Conservation (phyloP, 805 yeast genomes). For the Metschnikowia continentalis region DNA sequence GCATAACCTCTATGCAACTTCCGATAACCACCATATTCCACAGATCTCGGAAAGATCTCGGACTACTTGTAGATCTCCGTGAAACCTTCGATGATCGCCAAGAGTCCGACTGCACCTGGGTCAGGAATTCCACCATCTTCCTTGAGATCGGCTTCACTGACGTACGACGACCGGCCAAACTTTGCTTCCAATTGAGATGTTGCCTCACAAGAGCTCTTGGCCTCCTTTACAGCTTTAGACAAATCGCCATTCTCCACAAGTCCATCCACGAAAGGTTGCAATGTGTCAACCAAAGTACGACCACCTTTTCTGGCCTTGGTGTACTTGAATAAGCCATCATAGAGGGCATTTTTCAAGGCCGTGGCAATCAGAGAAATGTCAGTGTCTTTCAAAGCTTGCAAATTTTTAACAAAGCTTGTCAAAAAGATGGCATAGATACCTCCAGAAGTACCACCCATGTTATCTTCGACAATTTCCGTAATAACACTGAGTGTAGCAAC, state of each 20-base stretch:
- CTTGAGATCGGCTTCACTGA: constrained; percentile 55
- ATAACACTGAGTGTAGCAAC: constrained; percentile 61
- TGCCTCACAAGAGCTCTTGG: constrained; percentile 67
- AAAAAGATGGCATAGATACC: constrained; percentile 85
- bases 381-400: constrained; percentile 36
- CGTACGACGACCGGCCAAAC: constrained; percentile 93
- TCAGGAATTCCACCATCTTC: constrained; percentile 78
- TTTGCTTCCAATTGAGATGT: constrained; percentile 76
- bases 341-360: constrained; percentile 56
- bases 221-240: constrained; percentile 60
- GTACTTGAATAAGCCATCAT: constrained; percentile 70
- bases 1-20: neutral
- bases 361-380: constrained; percentile 35
- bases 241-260: constrained; percentile 51
- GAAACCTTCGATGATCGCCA: constrained; percentile 51
- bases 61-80: constrained; percentile 8
- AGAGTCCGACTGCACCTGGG: constrained; percentile 91
- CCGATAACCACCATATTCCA: neutral
- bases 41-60: neutral
- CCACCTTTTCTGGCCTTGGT: constrained; percentile 89
- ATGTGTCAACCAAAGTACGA: constrained; percentile 82
- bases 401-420: constrained; percentile 62
- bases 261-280: constrained; percentile 78
- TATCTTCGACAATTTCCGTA: constrained; percentile 78
- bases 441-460: constrained; percentile 98